These are phyloP conservation scores for Penstemon davidsonii DNA, from an alignment of 257 asterid species.

Conservation along the genomic window DNA sequence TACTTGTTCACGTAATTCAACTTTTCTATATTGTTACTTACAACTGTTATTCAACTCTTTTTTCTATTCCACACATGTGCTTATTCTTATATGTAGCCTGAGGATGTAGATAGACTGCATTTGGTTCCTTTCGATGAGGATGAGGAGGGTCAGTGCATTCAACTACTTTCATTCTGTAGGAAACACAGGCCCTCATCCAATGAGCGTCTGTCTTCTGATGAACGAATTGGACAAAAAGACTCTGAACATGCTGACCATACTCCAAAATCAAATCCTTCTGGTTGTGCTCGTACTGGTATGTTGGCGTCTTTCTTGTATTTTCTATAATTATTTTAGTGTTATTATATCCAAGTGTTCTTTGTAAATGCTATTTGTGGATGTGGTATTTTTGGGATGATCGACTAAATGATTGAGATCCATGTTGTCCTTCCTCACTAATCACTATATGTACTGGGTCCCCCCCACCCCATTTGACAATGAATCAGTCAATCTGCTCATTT, in stretches of 20 bases:
- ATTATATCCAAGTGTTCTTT: constrained; percentile 6
- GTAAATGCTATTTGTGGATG: constrained; percentile 14
- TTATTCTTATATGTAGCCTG: constrained; percentile 55
- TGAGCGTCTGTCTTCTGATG: constrained; percentile 53
- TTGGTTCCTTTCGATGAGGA: constrained; percentile 77
- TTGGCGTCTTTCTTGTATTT: constrained; percentile 23
- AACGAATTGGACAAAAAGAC: constrained; percentile 45
- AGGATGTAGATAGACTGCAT: constrained; percentile 77
- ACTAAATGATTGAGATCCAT: constrained; percentile 16
- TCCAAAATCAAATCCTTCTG: constrained; percentile 78
- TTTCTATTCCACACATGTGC: constrained; percentile 16
- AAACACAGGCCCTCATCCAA: constrained; percentile 79
- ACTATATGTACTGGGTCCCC: not conserved
- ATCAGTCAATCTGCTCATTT: not conserved
- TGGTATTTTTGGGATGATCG: constrained; percentile 22
- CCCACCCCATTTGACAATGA: not conserved
- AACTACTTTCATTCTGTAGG: constrained; percentile 84
- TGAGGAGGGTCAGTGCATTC: constrained; percentile 84
- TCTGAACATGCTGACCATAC: constrained; percentile 53
- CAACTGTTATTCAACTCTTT: constrained; percentile 10
- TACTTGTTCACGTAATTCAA: constrained; percentile 5
- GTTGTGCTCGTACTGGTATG: constrained; percentile 93
- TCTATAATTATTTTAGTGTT: constrained; percentile 7
- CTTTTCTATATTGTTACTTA: not conserved
- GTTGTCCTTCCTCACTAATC: constrained; percentile 14